Conservation (phyloP, 257 asterid species). For the Mentha longifolia region DNA sequence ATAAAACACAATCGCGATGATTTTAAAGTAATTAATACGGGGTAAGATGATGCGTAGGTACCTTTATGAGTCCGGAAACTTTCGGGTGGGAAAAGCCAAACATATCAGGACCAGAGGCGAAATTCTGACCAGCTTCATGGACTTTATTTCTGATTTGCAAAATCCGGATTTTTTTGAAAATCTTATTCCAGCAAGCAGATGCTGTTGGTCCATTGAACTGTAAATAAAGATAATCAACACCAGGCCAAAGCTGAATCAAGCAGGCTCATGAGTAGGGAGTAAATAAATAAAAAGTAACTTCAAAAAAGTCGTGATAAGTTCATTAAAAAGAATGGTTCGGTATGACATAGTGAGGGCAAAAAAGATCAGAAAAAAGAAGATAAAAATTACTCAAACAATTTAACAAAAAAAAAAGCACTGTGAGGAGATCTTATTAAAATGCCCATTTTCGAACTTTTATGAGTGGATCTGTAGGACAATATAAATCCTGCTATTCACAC, state of each 20-base stretch:
- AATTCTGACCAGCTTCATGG: conserved; percentile 55
- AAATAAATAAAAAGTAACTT: conserved; percentile 5
- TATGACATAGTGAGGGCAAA: conserved; percentile 11
- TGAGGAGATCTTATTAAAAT: conserved; percentile 4
- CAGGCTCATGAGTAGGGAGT: conserved; percentile 14
- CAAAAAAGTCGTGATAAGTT: background rate
- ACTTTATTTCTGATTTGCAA: conserved; percentile 52
- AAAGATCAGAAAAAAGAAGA: background rate
- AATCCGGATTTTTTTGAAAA: conserved; percentile 66
- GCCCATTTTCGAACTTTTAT: background rate
- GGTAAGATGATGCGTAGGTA: conserved; percentile 32
- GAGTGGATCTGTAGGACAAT: background rate
- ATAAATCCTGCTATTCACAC: background rate
- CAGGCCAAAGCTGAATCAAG: conserved; percentile 22
- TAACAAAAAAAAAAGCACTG: background rate
- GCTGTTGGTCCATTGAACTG: conserved; percentile 89
- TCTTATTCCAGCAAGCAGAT: conserved; percentile 85
- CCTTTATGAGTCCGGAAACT: conserved; percentile 79
- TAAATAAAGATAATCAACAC: conserved; percentile 31
- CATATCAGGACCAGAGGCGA: conserved; percentile 75
- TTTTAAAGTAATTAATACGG: conserved; percentile 15
- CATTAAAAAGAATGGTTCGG: conserved; percentile 1
- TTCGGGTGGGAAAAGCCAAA: conserved; percentile 86
- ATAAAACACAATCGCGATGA: conserved; percentile 23
- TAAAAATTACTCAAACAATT: background rate